These are phyloP conservation scores for Entophlyctis luteolus DNA, from an alignment of 192 early-diverging fungal species.

Conservation along the genomic window DNA sequence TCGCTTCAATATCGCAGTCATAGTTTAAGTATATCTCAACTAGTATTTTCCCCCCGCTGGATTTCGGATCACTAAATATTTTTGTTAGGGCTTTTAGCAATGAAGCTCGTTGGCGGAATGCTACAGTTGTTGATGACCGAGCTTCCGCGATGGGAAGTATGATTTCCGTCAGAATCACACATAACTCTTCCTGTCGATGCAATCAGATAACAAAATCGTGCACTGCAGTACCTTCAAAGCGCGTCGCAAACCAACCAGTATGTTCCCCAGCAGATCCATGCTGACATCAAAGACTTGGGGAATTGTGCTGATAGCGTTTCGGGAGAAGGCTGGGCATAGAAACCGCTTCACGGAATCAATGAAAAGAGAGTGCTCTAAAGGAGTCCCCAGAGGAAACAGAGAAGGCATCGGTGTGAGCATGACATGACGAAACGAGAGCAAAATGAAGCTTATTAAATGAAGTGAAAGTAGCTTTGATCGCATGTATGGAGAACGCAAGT, in stretches of 20 bases:
- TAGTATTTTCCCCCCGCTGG: constrained; percentile 59
- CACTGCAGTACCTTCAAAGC: constrained; percentile 79
- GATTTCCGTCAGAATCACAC: constrained; percentile 86
- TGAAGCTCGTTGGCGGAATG: constrained; percentile 68
- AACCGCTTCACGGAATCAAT: constrained; percentile 84
- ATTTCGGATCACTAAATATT: constrained; percentile 63
- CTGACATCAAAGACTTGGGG: constrained; percentile 78
- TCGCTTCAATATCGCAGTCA: constrained; percentile 79
- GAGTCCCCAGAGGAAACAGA: constrained; percentile 33
- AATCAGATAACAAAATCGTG: too few relatives aligned
- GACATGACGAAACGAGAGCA: constrained; percentile 70
- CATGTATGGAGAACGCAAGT: constrained; percentile 76
- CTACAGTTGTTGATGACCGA: constrained; percentile 44
- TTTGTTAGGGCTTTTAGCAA: constrained; percentile 67
- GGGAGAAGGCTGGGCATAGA: constrained; percentile 73
- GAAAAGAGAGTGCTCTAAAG: constrained; percentile 36
- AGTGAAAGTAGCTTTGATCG: constrained; percentile 80
- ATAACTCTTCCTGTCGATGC: constrained; percentile 67
- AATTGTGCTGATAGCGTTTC: constrained; percentile 75
- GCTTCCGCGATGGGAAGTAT: constrained; percentile 85
- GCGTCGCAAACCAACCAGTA: constrained; percentile 61
- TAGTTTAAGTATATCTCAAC: constrained; percentile 95
- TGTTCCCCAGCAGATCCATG: constrained; percentile 78
- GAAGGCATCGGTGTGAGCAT: constrained; percentile 59
- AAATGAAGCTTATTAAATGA: constrained; percentile 69